Conservation (phyloP, 805 yeast species). For the Candida railenensis region DNA sequence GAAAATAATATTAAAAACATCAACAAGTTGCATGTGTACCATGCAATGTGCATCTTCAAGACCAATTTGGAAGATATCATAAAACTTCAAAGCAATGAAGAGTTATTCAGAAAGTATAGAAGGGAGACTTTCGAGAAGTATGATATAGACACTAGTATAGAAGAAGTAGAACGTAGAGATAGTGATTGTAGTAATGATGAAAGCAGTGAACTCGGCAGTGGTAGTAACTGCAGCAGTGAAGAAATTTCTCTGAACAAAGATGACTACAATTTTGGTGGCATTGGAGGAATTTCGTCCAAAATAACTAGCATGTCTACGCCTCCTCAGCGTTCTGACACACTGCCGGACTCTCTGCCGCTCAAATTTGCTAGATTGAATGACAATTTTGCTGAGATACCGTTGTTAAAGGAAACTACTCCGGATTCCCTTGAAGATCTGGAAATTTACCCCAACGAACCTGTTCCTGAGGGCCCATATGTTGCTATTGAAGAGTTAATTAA, state of each 20-base stretch:
- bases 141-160: background rate
- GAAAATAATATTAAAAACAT: slow-evolving; percentile 29
- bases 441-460: background rate
- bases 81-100: slow-evolving; percentile 24
- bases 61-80: slow-evolving; percentile 33
- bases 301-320: slow-evolving; percentile 6
- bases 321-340: slow-evolving; percentile 10
- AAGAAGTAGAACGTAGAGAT: background rate
- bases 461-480: slow-evolving; percentile 11
- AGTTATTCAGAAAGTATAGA: slow-evolving; percentile 22
- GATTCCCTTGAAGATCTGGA: slow-evolving; percentile 1
- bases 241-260: background rate
- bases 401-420: slow-evolving; percentile 2
- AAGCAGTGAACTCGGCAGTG: background rate
- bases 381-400: background rate
- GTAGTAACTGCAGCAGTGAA: background rate
- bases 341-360: slow-evolving; percentile 23
- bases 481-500: slow-evolving; percentile 22
- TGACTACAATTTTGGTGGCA: background rate
- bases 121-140: slow-evolving; percentile 21
- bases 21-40: slow-evolving; percentile 33
- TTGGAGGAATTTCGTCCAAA: background rate
- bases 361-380: slow-evolving; percentile 14
- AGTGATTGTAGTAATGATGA: background rate
- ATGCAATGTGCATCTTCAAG: slow-evolving; percentile 31